phyloP scores from a whole-genome alignment of 495 filamentous ascomycete genomes.

The Hypomontagnella monticulosa region DNA sequence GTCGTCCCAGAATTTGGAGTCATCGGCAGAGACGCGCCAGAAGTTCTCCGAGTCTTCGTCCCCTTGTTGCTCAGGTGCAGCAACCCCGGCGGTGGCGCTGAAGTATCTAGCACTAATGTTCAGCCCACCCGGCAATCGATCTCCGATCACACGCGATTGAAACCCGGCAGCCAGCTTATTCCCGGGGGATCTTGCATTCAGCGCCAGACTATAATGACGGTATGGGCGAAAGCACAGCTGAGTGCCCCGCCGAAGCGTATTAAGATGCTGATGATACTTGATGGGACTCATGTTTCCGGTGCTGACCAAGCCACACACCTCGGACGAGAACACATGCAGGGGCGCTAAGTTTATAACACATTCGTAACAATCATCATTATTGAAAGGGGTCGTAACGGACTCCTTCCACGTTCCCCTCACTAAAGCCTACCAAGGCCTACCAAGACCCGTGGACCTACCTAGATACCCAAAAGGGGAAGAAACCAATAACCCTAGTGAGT shows the following conservation, averaged over 20 bases:
- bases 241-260: neutral
- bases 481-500: too few relatives aligned
- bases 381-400: too few relatives aligned
- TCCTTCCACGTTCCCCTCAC: too few relatives aligned
- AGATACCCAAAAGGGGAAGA: too few relatives aligned
- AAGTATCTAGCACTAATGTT: neutral
- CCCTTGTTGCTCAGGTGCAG: neutral
- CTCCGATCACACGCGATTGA: neutral
- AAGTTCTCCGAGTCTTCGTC: conserved; percentile 22
- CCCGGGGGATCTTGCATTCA: neutral
- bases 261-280: conserved; percentile 7
- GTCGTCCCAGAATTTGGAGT: conserved; percentile 22
- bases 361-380: neutral
- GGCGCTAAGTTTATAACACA: neutral
- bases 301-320: neutral
- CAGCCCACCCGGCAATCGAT: neutral
- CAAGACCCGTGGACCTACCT: too few relatives aligned
- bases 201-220: neutral
- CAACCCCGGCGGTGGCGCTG: neutral
- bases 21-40: conserved; percentile 11
- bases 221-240: neutral
- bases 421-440: too few relatives aligned
- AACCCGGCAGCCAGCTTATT: neutral
- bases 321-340: neutral
- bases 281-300: conserved; percentile 12